phyloP scores from a whole-genome alignment of 352 stramenopile species.

The Phytophthora cactorum region DNA sequence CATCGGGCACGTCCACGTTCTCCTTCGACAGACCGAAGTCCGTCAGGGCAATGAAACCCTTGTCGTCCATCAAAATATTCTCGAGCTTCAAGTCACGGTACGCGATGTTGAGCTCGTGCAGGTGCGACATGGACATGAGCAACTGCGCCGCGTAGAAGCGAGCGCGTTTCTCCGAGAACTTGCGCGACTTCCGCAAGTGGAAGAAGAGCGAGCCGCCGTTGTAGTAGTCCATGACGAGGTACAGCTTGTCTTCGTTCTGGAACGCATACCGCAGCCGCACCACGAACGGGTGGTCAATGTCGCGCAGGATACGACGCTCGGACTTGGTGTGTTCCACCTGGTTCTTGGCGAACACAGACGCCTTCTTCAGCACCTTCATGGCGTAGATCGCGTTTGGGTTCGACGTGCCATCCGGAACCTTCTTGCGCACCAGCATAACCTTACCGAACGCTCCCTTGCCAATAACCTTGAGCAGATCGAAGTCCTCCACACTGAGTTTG shows the following conservation, averaged over 20 bases:
- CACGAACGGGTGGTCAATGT: constrained; percentile 94
- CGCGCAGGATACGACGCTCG: constrained; percentile 89
- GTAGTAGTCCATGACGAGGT: constrained; percentile 95
- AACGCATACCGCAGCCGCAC: constrained; percentile 94
- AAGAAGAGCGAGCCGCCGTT: constrained; percentile 93
- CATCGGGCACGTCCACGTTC: constrained; percentile 87
- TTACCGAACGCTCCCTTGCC: constrained; percentile 97
- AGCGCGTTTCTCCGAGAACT: constrained; percentile 89
- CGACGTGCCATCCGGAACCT: constrained; percentile 68
- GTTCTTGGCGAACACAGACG: constrained; percentile 91
- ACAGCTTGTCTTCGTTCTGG: constrained; percentile 93
- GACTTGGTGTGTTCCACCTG: constrained; percentile 95
- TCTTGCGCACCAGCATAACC: constrained; percentile 95
- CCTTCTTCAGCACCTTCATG: constrained; percentile 95
- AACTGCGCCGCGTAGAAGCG: constrained; percentile 93
- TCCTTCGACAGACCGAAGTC: constrained; percentile 95
- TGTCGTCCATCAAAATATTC: constrained; percentile 95
- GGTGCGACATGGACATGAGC: constrained; percentile 91
- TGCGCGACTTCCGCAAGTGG: constrained; percentile 90
- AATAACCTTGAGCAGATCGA: constrained; percentile 96
- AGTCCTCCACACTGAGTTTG: constrained; percentile 92
- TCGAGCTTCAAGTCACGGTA: constrained; percentile 96
- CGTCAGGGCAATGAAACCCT: constrained; percentile 93
- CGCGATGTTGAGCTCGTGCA: constrained; percentile 94
- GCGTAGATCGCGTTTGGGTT: constrained; percentile 90